These are phyloP conservation scores for Phlebiopsis gigantea DNA, from an alignment of 768 basidiomycete genomes.

Conservation along the genomic window DNA sequence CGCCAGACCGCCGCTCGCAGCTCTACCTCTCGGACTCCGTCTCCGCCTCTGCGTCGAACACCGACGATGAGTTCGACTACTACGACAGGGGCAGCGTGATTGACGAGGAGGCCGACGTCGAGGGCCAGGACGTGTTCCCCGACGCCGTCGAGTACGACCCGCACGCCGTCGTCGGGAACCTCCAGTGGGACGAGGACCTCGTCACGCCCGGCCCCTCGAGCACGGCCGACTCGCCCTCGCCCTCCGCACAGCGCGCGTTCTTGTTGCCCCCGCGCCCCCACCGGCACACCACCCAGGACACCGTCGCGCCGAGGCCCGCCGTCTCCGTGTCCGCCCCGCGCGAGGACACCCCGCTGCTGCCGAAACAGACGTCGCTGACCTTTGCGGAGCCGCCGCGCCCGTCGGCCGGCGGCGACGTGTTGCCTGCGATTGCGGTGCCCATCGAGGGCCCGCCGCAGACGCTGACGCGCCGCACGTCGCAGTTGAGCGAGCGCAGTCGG, in stretches of 20 bases:
- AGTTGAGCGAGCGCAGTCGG: constrained; percentile 29
- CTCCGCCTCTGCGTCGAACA: constrained; percentile 41
- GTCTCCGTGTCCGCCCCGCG: not conserved
- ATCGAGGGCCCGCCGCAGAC: constrained; percentile 4
- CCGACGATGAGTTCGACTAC: constrained; percentile 32
- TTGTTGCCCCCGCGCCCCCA: constrained; percentile 10
- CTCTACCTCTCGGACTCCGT: constrained; percentile 59
- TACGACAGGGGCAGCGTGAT: constrained; percentile 18
- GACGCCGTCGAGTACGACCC: constrained; percentile 9
- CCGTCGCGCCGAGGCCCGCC: constrained; percentile 2
- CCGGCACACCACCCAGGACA: constrained; percentile 2
- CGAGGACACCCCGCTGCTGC: constrained; percentile 21
- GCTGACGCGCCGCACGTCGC: constrained; percentile 11
- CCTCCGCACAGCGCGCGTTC: constrained; percentile 1
- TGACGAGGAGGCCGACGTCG: constrained; percentile 15
- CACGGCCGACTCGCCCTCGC: not conserved
- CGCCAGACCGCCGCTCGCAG: constrained; percentile 62
- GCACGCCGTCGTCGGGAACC: constrained; percentile 18
- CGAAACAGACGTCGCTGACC: constrained; percentile 11
- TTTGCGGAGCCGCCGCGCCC: constrained; percentile 10
- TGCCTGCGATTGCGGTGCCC: not conserved
- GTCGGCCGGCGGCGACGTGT: not conserved
- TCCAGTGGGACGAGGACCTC: constrained; percentile 25
- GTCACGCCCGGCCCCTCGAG: constrained; percentile 15
- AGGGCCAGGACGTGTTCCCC: constrained; percentile 3